A percentile compares a stretch with the other conserved stretches of the same genome.
These are phyloP conservation scores for Nidula niveotomentosa DNA, from an alignment of 1,284 basidiomycete genomes.

Conservation along the genomic window DNA sequence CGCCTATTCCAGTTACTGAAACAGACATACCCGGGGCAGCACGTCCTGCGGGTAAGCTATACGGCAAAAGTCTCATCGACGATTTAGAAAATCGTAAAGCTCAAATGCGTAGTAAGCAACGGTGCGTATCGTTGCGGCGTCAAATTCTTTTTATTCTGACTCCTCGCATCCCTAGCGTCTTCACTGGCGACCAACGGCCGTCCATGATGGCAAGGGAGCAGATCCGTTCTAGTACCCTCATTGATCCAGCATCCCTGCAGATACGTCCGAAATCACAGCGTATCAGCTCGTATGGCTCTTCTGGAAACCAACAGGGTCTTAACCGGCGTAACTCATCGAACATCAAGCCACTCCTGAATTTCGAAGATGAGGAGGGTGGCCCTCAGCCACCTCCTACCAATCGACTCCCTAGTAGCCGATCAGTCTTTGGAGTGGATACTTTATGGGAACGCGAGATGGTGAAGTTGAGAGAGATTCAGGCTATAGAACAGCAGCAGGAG, in stretches of 20 bases:
- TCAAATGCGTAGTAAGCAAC: constrained; percentile 71
- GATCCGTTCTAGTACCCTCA: constrained; percentile 62
- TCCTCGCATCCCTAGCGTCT: constrained; percentile 16
- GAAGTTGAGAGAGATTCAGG: constrained; percentile 73
- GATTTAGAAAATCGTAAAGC: constrained; percentile 75
- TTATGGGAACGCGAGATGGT: constrained; percentile 79
- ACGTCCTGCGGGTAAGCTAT: constrained; percentile 74
- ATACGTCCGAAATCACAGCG: constrained; percentile 42
- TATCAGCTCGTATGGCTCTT: constrained; percentile 39
- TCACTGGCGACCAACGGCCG: constrained; percentile 69
- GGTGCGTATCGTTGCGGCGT: constrained; percentile 41
- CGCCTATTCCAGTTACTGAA: constrained; percentile 32
- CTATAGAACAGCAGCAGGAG: constrained; percentile 51
- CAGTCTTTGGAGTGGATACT: constrained; percentile 83
- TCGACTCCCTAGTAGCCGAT: constrained; percentile 45
- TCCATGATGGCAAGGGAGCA: constrained; percentile 79
- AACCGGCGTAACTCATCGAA: constrained; percentile 47
- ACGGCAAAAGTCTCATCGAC: constrained; percentile 79
- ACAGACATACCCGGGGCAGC: constrained; percentile 32
- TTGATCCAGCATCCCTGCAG: constrained; percentile 65
- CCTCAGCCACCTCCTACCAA: constrained; percentile 23
- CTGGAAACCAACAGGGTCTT: constrained; percentile 31
- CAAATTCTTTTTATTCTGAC: constrained; percentile 4
- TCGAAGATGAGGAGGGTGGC: constrained; percentile 47
- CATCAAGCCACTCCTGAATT: constrained; percentile 58